Base-by-base conservation (phyloP, 192 early-diverging fungal genomes). In the Entomortierella parvispora region DNA sequence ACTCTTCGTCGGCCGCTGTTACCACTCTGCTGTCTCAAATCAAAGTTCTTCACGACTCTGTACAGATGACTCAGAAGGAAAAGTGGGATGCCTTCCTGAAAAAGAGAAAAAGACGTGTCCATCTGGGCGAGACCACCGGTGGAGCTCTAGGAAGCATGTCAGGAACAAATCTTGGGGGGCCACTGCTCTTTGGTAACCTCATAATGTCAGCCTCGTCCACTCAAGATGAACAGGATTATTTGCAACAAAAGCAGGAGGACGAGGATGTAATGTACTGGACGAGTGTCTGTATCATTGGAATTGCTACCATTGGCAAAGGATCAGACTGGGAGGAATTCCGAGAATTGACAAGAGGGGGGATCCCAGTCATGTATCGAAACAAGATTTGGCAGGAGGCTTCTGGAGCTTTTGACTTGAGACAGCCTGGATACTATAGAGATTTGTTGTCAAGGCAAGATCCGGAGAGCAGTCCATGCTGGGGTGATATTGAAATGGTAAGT, bases 311-410 rank as follows among this genome's bases (percentile, higher is more conserved):
- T 20, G 74, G 74, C 0, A 68, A 77, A 29, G 74, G 74, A 5
- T 63, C 74, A 5, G 74, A 77, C 8, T 77, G 74, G 74, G 74
- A 77, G 28, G 74, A 77, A 28, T 64, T 77, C 33, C 74, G 74
- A 9, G 74, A 77, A 8, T 43, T 77, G 55, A 59, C 45, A 31
- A 65, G 74, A 14, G 74, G 74, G 53, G 74, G 74, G 23, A 77
- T 77, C 31, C 74, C 74, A n/a, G 61, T 77, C 61, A 53, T 33
- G 33, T 77, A 77, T 54, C 58, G 74, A 9, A 76, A 76, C 53
- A 76, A 76, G 37, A 76, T 76, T 26, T 76, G 71, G 71, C 71
- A 76, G 25, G 71, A 76, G 46, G 59, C 59, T 14, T 76, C 71
- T 20, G 71, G 71, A 20, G 71, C 71, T 2, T 53, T 53, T 9